Conservation (phyloP, 2,329 filamentous ascomycete species). For the Scedosporium minutisporum region DNA sequence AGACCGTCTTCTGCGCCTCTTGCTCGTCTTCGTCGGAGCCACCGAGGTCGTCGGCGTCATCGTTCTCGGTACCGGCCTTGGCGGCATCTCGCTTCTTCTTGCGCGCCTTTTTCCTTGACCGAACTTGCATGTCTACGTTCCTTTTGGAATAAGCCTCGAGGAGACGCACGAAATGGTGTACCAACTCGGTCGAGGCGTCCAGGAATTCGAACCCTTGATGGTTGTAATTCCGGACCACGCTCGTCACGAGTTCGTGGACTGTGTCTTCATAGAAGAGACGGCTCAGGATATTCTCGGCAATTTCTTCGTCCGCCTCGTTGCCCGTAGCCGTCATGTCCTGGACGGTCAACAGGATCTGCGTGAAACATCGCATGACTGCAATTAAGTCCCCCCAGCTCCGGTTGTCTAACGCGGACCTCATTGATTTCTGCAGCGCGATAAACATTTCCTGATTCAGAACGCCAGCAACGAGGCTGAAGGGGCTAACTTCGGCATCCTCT, state of each 20-base stretch:
- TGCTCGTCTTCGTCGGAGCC: constrained; percentile 63
- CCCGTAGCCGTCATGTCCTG: constrained; percentile 82
- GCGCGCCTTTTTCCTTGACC: constrained; percentile 64
- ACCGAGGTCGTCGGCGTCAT: constrained; percentile 48
- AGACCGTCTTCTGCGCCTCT: constrained; percentile 59
- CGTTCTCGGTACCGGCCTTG: constrained; percentile 29
- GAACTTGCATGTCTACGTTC: constrained; percentile 86
- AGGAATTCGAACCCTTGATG: constrained; percentile 91
- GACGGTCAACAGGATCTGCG: constrained; percentile 83
- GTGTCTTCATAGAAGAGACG: constrained; percentile 98
- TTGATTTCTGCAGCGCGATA: constrained; percentile 72
- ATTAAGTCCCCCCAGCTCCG: constrained; percentile 84
- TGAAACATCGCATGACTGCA: constrained; percentile 87
- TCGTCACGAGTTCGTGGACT: constrained; percentile 78
- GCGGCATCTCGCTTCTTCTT: constrained; percentile 59
- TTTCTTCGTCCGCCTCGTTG: constrained; percentile 90
- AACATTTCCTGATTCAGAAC: constrained; percentile 95
- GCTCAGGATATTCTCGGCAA: constrained; percentile 92
- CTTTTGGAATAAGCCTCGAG: constrained; percentile 90
- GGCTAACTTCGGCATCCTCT: constrained; percentile 49
- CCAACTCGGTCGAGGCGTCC: constrained; percentile 81
- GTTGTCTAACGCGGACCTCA: constrained; percentile 68
- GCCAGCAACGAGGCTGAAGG: constrained; percentile 76
- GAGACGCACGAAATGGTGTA: constrained; percentile 85
- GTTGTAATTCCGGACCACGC: constrained; percentile 77